A percentile compares a stretch with the other conserved stretches of the same genome.
Evolutionary conservation across 495 filamentous ascomycete species (phyloP).

Genomic region (Aspergillus wentii): DNA sequence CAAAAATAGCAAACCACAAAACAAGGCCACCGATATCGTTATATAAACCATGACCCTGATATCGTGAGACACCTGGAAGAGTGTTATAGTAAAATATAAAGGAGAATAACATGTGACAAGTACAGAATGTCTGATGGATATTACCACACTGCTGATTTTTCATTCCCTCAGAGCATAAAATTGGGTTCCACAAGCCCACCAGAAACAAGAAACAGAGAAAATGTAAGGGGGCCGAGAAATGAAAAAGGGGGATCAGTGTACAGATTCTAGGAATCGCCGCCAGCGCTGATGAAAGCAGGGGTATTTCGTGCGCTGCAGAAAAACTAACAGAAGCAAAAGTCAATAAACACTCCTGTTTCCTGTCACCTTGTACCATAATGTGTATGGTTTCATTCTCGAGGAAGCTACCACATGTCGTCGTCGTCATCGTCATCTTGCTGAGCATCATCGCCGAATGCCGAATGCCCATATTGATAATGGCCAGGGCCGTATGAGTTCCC

Average conservation of each 20-base stretch:
- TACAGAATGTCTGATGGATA: too few relatives aligned
- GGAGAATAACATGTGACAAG: constrained; percentile 1
- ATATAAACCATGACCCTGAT: constrained; percentile 8
- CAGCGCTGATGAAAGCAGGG: constrained; percentile 17
- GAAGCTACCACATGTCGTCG: constrained; percentile 56
- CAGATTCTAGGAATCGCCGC: constrained; percentile 16
- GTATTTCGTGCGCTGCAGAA: constrained; percentile 33
- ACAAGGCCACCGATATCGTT: constrained; percentile 2
- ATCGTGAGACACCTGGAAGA: constrained; percentile 5
- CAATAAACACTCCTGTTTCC: constrained; percentile 14
- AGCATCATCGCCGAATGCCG: constrained; percentile 45
- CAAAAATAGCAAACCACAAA: constrained; percentile 17
- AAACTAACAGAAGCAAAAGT: constrained; percentile 21
- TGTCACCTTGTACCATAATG: too few relatives aligned
- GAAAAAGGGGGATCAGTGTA: constrained; percentile 22
- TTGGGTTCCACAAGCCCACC: too few relatives aligned
- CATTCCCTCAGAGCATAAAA: constrained; percentile 13
- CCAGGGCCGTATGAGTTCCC: constrained; percentile 39
- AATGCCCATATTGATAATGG: constrained; percentile 46
- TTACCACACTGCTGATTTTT: constrained; percentile 6
- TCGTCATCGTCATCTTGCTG: constrained; percentile 48
- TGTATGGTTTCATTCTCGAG: too few relatives aligned
- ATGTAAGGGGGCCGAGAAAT: constrained; percentile 6
- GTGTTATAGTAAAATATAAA: constrained; percentile 18
- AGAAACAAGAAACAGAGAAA: constrained; percentile 7